Evolutionary conservation across 306 rosid species (phyloP).

Genomic region (Pueraria montana): DNA sequence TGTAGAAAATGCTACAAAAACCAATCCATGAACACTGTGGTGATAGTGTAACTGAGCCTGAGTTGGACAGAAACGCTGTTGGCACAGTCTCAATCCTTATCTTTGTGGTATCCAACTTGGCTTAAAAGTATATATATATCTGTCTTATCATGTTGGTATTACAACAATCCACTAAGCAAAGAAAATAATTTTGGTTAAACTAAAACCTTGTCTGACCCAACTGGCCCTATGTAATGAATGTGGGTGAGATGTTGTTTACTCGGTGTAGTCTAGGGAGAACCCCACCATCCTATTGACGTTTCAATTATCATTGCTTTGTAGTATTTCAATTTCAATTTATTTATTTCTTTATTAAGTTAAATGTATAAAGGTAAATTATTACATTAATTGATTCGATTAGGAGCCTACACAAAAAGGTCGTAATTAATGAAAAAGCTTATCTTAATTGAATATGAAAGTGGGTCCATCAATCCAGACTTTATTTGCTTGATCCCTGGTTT

Average conservation of each 20-base stretch:
- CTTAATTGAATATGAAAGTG: conserved; percentile 38
- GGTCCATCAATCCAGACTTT: neutral
- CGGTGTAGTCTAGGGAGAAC: neutral
- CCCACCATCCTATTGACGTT: conserved; percentile 21
- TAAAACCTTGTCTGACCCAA: conserved; percentile 17
- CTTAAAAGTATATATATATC: conserved; percentile 32
- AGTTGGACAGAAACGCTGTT: neutral
- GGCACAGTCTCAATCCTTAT: conserved; percentile 22
- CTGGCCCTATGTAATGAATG: neutral
- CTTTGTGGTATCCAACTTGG: conserved; percentile 30
- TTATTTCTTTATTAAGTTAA: neutral
- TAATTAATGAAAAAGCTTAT: conserved; percentile 20
- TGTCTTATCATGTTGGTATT: conserved; percentile 37
- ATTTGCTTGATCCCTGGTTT: neutral
- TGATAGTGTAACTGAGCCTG: neutral
- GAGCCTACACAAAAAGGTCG: neutral
- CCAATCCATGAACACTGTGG: too few relatives aligned
- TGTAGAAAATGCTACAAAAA: neutral
- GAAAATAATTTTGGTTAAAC: conserved; percentile 14
- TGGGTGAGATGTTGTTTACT: neutral
- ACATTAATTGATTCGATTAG: neutral
- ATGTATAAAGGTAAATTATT: neutral
- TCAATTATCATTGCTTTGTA: neutral
- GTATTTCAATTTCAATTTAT: neutral
- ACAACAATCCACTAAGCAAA: conserved; percentile 35